These are phyloP conservation scores for Yamadazyma paraphyllophila DNA, from an alignment of 805 yeast species.

Conservation along the genomic window DNA sequence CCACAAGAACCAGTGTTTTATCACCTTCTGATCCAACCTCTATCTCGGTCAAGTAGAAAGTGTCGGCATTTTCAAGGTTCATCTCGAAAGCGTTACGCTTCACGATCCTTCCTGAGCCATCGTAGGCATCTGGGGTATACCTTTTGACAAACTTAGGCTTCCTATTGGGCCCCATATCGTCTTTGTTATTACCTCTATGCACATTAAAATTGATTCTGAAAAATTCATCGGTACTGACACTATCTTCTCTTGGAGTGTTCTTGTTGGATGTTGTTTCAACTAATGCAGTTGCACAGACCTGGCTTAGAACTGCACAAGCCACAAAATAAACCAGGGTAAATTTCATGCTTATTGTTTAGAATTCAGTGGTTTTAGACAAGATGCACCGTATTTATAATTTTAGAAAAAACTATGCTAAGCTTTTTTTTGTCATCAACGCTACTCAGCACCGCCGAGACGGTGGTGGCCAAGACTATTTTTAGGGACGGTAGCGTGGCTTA, in stretches of 20 bases:
- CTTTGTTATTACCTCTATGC: slow-evolving; percentile 11
- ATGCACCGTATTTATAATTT: too few relatives aligned
- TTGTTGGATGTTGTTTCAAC: neutral
- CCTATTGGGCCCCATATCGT: slow-evolving; percentile 10
- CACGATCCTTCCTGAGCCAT: neutral
- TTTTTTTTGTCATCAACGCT: neutral
- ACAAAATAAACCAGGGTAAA: neutral
- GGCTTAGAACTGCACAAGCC: neutral
- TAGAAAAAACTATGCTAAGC: neutral
- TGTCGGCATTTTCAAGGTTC: slow-evolving; percentile 21
- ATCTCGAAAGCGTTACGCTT: slow-evolving; percentile 14
- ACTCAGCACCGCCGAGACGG: neutral
- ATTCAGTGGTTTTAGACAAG: too few relatives aligned
- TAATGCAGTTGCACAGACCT: neutral
- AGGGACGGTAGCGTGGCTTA: too few relatives aligned
- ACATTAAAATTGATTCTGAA: slow-evolving; percentile 13
- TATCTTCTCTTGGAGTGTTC: neutral
- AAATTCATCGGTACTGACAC: neutral
- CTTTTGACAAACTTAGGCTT: slow-evolving; percentile 7
- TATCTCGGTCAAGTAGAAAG: slow-evolving; percentile 29
- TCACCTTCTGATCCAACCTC: slow-evolving; percentile 31
- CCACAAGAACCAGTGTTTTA: slow-evolving; percentile 31
- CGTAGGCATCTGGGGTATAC: neutral
- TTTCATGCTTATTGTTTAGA: neutral
- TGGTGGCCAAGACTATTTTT: neutral